Conservation (phyloP, 108 stramenopile species). For the Licmophora abbreviata region DNA sequence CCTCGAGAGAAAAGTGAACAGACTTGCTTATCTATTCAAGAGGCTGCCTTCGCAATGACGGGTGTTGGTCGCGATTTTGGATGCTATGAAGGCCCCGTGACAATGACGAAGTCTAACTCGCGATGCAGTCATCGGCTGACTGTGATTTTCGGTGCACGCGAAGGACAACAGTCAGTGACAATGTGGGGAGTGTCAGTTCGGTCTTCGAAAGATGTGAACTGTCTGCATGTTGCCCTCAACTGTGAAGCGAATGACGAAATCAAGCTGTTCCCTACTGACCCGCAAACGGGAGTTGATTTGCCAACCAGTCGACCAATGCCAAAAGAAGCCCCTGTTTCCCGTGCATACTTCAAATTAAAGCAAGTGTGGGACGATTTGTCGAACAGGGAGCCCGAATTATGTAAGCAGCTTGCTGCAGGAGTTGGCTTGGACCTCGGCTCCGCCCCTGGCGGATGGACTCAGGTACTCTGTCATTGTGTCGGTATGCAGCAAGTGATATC, state of each 20-base stretch:
- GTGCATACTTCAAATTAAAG: conserved; percentile 46
- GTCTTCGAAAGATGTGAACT: conserved; percentile 14
- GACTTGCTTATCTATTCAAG: conserved; percentile 4
- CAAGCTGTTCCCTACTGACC: conserved; percentile 14
- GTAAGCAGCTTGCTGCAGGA: conserved; percentile 14
- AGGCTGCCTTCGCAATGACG: conserved; percentile 6
- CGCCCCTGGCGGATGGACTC: conserved; percentile 56
- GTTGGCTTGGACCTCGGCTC: conserved; percentile 50
- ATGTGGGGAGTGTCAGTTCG: conserved; percentile 27
- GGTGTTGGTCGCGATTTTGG: not conserved
- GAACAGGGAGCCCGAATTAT: conserved; percentile 2
- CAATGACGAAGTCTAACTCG: conserved; percentile 8
- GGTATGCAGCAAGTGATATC: conserved; percentile 22
- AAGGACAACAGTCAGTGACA: conserved; percentile 2
- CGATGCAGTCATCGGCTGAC: conserved; percentile 12
- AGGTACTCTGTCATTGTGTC: conserved; percentile 24
- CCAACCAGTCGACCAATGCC: conserved; percentile 3
- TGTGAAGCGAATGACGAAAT: conserved; percentile 36
- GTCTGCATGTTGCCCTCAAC: conserved; percentile 31
- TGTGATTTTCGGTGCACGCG: conserved; percentile 4
- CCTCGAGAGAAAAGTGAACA: conserved; percentile 5
- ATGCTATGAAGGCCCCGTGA: conserved; percentile 10
- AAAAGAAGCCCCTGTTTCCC: conserved; percentile 35
- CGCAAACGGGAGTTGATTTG: conserved; percentile 15
- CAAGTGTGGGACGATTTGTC: conserved; percentile 22